A percentile compares a stretch with the other conserved stretches of the same genome.
phyloP scores from a whole-genome alignment of 179 eudicot species.

The Vitellaria paradoxa region DNA sequence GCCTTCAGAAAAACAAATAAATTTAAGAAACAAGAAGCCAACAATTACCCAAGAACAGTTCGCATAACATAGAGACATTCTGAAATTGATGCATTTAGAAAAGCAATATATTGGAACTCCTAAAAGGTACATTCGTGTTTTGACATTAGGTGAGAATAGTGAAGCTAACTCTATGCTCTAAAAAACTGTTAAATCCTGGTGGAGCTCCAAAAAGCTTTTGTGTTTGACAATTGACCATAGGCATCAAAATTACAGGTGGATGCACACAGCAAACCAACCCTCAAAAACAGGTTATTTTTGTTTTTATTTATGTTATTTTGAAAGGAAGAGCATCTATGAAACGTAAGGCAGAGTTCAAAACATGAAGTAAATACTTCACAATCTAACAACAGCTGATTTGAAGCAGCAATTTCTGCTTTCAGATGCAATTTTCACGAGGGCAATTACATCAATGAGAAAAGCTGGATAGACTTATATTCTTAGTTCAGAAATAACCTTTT shows the following conservation, averaged over 20 bases:
- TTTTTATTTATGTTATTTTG: too few relatives aligned
- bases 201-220: not conserved
- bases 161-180: not conserved
- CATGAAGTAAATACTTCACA: too few relatives aligned
- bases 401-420: not conserved
- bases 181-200: not conserved
- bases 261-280: not conserved
- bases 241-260: not conserved
- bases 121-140: not conserved
- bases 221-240: too few relatives aligned
- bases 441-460: too few relatives aligned
- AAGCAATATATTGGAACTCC: not conserved
- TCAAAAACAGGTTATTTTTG: too few relatives aligned
- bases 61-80: not conserved
- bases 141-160: not conserved
- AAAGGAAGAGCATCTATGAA: too few relatives aligned
- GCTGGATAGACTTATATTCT: too few relatives aligned
- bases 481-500: slow-evolving; percentile 51
- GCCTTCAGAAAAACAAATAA: not conserved
- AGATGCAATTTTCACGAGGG: not conserved
- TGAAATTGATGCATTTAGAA: too few relatives aligned
- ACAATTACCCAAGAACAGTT: not conserved
- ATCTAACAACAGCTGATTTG: too few relatives aligned
- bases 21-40: not conserved
- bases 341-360: too few relatives aligned